A percentile compares a stretch with the other conserved stretches of the same genome.
Conservation (phyloP, 1,284 basidiomycete species). For the Rugiboletus extremiorientalis region DNA sequence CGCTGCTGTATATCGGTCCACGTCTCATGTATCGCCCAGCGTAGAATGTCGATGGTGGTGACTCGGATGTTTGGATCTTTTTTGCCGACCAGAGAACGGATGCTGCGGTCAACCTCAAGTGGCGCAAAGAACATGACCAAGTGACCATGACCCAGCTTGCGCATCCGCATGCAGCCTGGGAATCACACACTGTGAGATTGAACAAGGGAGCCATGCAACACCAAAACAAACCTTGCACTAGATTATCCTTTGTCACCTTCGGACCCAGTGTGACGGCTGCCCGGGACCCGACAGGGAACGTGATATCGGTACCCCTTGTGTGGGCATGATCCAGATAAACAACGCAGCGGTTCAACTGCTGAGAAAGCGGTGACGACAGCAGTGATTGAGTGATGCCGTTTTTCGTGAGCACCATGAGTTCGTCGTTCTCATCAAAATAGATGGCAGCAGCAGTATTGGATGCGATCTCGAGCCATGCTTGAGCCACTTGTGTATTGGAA, state of each 20-base stretch:
- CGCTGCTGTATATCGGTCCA: conserved; percentile 40
- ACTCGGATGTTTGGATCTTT: conserved; percentile 12
- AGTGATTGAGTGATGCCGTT: conserved; percentile 39
- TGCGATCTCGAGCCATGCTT: conserved; percentile 39
- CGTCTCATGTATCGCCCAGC: conserved; percentile 45
- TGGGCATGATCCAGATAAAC: conserved; percentile 48
- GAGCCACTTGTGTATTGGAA: conserved; percentile 41
- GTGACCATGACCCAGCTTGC: conserved; percentile 47
- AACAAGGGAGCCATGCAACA: accelerated
- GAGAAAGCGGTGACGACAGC: conserved; percentile 13
- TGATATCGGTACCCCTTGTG: conserved; percentile 55
- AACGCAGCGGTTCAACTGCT: not conserved
- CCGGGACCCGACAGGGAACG: conserved; percentile 41
- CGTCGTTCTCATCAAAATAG: conserved; percentile 45
- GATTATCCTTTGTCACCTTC: conserved; percentile 49
- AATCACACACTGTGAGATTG: not conserved
- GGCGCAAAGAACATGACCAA: conserved; percentile 49
- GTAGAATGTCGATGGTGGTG: conserved; percentile 35
- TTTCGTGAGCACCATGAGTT: conserved; percentile 39
- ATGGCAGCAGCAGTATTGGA: conserved; percentile 38
- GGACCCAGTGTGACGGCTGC: conserved; percentile 53
- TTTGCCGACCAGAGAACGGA: not conserved
- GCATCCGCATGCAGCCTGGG: conserved; percentile 47
- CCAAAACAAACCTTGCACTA: conserved; percentile 48
- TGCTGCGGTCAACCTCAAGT: conserved; percentile 39